These are phyloP conservation scores for Liriodendron chinense DNA, from an alignment of 164 flowering plant genomes.

Conservation along the genomic window DNA sequence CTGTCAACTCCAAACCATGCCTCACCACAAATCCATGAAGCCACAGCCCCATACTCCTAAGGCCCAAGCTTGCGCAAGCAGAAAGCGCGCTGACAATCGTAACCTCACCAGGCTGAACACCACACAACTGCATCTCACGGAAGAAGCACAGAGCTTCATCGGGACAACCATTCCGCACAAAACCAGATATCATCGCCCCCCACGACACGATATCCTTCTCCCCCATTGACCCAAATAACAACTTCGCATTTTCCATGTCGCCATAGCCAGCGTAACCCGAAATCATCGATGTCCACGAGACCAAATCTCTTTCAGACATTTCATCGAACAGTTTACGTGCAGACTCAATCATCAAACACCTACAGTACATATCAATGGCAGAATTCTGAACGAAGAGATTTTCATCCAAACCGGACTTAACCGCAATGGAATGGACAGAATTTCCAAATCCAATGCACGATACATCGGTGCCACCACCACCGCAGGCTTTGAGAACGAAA, in stretches of 20 bases:
- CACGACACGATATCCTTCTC: constrained; percentile 14
- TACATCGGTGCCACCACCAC: background rate
- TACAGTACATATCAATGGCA: constrained; percentile 4
- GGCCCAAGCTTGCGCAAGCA: constrained; percentile 9
- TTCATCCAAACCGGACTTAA: constrained; percentile 5
- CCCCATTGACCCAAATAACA: constrained; percentile 6
- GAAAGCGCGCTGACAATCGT: constrained; percentile 12
- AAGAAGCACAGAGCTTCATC: constrained; percentile 14
- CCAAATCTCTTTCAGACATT: constrained; percentile 12
- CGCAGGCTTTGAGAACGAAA: constrained; percentile 9
- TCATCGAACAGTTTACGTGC: constrained; percentile 15
- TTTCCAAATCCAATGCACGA: background rate
- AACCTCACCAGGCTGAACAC: background rate
- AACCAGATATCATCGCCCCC: constrained; percentile 11
- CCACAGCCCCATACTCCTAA: background rate
- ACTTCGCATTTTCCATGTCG: constrained; percentile 3
- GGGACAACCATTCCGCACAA: constrained; percentile 5
- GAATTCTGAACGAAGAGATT: constrained; percentile 9
- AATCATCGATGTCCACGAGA: constrained; percentile 12
- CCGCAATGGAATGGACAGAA: background rate
- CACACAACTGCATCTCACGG: constrained; percentile 4
- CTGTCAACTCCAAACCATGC: constrained; percentile 4
- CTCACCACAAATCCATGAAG: constrained; percentile 14
- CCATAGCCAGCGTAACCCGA: constrained; percentile 1
- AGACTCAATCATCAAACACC: background rate